Percentiles rank a stretch among this genome's conserved stretches.
Evolutionary conservation across 1,139 yeast genomes (phyloP).

Genomic region (Saccharomyces uvarum): DNA sequence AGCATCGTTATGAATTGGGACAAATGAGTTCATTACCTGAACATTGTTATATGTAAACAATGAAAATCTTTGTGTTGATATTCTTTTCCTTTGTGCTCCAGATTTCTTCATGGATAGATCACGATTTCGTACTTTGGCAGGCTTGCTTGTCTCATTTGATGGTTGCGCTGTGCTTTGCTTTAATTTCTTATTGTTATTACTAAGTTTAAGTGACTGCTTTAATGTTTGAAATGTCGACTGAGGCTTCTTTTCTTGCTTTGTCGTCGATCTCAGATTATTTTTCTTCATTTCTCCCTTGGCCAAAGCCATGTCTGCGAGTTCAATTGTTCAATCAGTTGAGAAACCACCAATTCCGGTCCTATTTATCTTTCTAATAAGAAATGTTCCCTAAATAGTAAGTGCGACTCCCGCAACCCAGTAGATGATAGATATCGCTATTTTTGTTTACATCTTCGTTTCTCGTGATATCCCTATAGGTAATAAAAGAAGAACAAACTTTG

Average conservation of each 20-base stretch:
- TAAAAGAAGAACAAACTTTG: not conserved
- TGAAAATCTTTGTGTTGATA: slow-evolving; percentile 28
- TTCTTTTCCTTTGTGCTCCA: slow-evolving; percentile 14
- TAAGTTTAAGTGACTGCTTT: slow-evolving; percentile 5
- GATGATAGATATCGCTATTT: not conserved
- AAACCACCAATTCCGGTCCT: not conserved
- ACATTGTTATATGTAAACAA: slow-evolving; percentile 25
- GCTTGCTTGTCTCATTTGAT: not conserved
- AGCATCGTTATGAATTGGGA: not conserved
- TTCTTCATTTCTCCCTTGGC: not conserved
- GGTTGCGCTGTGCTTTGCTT: not conserved
- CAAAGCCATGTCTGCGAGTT: not conserved
- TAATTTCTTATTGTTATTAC: slow-evolving; percentile 1
- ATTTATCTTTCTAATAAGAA: not conserved
- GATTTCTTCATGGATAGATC: slow-evolving; percentile 3
- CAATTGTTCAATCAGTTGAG: not conserved
- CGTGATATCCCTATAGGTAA: not conserved
- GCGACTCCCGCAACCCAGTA: too few relatives aligned
- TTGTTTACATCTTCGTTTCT: not conserved
- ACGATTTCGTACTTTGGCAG: not conserved
- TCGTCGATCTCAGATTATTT: not conserved
- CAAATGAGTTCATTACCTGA: slow-evolving; percentile 17
- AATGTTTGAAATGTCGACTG: slow-evolving; percentile 9
- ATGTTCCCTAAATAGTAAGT: not conserved
- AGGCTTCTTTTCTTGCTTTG: slow-evolving; percentile 4